Conservation (phyloP, 139 green algal genomes). For the Chlamydomonas incerta region DNA sequence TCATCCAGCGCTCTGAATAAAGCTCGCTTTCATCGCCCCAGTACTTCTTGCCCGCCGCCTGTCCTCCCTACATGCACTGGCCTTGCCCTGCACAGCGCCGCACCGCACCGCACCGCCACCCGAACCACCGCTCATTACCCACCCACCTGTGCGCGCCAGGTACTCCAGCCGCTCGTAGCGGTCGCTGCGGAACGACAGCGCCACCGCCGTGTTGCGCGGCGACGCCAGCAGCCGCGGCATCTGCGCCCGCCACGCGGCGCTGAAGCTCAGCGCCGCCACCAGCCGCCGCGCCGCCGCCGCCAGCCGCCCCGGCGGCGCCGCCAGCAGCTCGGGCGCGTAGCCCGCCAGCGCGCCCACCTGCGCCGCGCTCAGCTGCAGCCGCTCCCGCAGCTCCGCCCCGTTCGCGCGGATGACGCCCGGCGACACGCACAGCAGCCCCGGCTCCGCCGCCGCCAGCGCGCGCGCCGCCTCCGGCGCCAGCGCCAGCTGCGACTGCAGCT, state of each 20-base stretch:
- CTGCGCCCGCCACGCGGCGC: not conserved
- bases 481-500: not conserved
- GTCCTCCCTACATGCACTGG: too few species aligned
- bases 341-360: not conserved
- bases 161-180: constrained; percentile 42
- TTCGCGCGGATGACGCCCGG: not conserved
- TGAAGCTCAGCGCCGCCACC: not conserved
- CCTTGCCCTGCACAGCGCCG: too few species aligned
- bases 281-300: not conserved
- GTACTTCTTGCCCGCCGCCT: too few species aligned
- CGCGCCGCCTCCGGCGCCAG: not conserved
- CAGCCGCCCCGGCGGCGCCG: not conserved
- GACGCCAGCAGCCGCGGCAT: not conserved
- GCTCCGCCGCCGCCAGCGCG: constrained; percentile 1
- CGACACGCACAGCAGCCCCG: not conserved
- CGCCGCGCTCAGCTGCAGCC: constrained; percentile 2
- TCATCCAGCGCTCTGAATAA: too few species aligned
- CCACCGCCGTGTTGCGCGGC: constrained; percentile 31
- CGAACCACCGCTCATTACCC: too few species aligned
- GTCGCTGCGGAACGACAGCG: constrained; percentile 25
- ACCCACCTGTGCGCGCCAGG: not conserved
- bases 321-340: not conserved
- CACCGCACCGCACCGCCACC: too few species aligned
- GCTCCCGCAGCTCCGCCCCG: not conserved
- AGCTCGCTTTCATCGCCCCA: too few species aligned